Conservation (phyloP, 176 grass and related monocot species). For the Puya raimondii region DNA sequence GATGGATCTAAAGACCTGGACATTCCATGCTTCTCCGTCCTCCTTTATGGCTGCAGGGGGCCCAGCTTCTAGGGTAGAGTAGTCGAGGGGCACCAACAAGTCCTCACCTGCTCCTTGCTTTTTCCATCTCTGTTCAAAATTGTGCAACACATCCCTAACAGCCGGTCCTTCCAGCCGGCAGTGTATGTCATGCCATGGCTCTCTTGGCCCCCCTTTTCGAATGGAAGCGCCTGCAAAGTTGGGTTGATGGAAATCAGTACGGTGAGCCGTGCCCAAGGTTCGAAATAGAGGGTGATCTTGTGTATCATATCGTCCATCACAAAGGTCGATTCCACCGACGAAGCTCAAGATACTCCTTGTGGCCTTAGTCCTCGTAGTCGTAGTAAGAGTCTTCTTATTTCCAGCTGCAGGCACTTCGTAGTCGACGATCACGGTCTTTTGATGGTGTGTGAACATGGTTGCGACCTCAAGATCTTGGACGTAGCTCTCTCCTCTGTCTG, state of each 20-base stretch:
- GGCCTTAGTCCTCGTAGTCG: neutral
- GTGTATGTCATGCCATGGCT: constrained; percentile 70
- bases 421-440: constrained; percentile 71
- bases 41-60: neutral
- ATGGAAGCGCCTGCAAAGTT: constrained; percentile 45
- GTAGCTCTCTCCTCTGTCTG: constrained; percentile 58
- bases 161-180: constrained; percentile 56
- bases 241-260: constrained; percentile 51
- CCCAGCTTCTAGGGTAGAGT: neutral
- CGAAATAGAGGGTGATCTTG: constrained; percentile 55
- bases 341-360: constrained; percentile 31
- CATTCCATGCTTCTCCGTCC: constrained; percentile 34
- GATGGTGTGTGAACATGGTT: constrained; percentile 93
- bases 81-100: constrained; percentile 14
- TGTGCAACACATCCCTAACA: constrained; percentile 46
- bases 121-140: constrained; percentile 64
- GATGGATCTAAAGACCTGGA: constrained; percentile 56
- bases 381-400: neutral
- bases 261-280: constrained; percentile 31
- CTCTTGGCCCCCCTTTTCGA: constrained; percentile 46
- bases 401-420: constrained; percentile 1
- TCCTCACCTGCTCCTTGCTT: constrained; percentile 33
- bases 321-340: constrained; percentile 71
- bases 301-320: constrained; percentile 63
- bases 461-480: constrained; percentile 46